Conservation (phyloP, 345 rosid species). For the Eucalyptus tenuipes region DNA sequence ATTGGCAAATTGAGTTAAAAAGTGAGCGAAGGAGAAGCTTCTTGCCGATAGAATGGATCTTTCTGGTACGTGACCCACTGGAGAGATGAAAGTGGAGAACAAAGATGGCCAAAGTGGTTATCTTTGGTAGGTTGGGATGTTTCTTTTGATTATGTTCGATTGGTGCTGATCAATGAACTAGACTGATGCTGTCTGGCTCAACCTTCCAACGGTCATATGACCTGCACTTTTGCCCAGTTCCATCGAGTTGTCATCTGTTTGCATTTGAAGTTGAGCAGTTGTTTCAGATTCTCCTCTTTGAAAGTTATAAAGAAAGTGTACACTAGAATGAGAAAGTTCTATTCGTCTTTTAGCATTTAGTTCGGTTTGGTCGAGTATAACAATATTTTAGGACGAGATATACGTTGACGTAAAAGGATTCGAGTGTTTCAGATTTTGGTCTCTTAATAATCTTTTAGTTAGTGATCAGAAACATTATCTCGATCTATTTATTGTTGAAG, state of each 20-base stretch:
- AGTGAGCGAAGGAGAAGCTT: background rate
- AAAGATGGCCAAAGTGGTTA: background rate
- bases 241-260: background rate
- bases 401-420: background rate
- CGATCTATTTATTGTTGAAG: background rate
- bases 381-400: background rate
- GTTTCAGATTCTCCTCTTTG: background rate
- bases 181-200: background rate
- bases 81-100: background rate
- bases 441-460: background rate
- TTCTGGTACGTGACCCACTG: background rate
- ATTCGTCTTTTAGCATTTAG: background rate
- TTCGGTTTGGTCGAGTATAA: background rate
- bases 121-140: background rate
- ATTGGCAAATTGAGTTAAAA: slow-evolving; percentile 75
- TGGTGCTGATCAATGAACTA: background rate
- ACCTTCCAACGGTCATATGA: background rate
- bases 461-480: background rate
- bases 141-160: background rate
- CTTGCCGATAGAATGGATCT: background rate
- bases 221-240: background rate
- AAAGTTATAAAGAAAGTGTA: background rate
- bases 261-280: background rate
- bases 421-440: background rate
- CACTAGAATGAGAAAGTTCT: background rate